These are phyloP conservation scores for Aspergillus amoenus DNA, from an alignment of 2,329 filamentous ascomycete species.

Conservation along the genomic window DNA sequence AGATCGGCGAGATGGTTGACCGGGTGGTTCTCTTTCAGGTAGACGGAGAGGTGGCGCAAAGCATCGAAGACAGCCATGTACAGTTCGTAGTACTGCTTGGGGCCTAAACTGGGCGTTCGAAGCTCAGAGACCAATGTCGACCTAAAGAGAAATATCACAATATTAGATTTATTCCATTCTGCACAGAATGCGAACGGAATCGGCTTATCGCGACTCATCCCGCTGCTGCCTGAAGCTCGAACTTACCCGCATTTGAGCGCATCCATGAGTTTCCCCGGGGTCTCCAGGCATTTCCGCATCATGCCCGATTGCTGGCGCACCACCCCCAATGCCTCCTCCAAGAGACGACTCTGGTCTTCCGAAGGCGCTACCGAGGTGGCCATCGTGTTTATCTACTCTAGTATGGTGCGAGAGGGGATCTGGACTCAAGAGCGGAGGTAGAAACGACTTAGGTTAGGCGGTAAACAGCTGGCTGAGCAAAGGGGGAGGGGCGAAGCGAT, in stretches of 20 bases:
- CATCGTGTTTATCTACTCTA: conserved; percentile 42
- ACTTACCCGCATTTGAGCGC: conserved; percentile 97
- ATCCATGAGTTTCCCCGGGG: conserved; percentile 98
- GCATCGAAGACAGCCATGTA: conserved; percentile 99
- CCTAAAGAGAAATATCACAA: conserved; percentile 48
- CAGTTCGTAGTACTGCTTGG: conserved; percentile 99
- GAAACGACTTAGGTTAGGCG: conserved; percentile 21
- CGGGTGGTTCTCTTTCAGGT: conserved; percentile 94
- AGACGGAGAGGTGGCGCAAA: conserved; percentile 90
- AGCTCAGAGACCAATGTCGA: conserved; percentile 98
- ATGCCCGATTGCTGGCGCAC: conserved; percentile 95
- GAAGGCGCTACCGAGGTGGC: conserved; percentile 59
- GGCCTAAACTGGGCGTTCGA: conserved; percentile 93
- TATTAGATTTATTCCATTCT: neutral
- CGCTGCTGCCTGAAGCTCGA: conserved; percentile 27
- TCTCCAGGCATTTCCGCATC: conserved; percentile 98
- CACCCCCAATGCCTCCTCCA: conserved; percentile 94
- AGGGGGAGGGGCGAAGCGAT: conserved; percentile 14
- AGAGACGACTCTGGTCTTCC: conserved; percentile 84
- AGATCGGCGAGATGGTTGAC: conserved; percentile 97
- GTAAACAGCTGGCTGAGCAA: conserved; percentile 26
- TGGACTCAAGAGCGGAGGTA: conserved; percentile 6
- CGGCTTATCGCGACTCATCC: neutral
- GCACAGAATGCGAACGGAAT: neutral
- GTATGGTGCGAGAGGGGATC: conserved; percentile 20